Evolutionary conservation across 805 yeast genomes (phyloP), one percentile per base, ranked within the genome.

Genomic region (Yamadazyma endophytica): DNA sequence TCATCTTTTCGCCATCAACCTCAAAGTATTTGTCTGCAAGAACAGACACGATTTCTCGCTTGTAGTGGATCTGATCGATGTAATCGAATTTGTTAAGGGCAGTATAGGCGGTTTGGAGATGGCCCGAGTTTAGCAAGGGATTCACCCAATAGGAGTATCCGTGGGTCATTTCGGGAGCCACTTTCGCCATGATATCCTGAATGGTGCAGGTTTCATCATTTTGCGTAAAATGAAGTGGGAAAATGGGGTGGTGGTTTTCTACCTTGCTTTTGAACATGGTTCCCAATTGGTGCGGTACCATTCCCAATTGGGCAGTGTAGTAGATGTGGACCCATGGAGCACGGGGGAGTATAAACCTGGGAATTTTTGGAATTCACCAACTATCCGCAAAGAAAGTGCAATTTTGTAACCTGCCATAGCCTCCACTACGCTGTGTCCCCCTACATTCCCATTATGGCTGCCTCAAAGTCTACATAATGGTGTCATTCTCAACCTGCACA

Each of bases 31-130:
- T 44, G 23, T 48, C 40, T n/a, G 27, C 23, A 27, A 54, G 60
- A 13, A 64, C 53, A 4, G 36, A 39, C 15, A 73, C 45, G 5
- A 73, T 43, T 18, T 64, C 51, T 32, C 79, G 51, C 25, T 69
- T 73, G 42, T 70, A 75, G 46, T 58, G 50, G 3, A 75, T 66
- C 18, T 56, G 56, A 40, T 67, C 73, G 12, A 47, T 44, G 18
- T 55, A 40, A 6, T 67, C 66, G 35, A 61, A 68, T 41, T 69
- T 66, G 26, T 62, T 62, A 22, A 68, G 43, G 1, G 71, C 68
- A 2, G 72, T 54, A 42, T 69, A 73, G 11, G 75, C 59, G 3
- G 75, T 70, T 48, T 75, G 79, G 14, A 67, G 41, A 26, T 68
- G 68, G 16, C 79, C 79, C 26, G 64, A 64, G 31, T 68, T 54